Conservation (phyloP, 192 early-diverging fungal species). For the Linnemannia exigua region DNA sequence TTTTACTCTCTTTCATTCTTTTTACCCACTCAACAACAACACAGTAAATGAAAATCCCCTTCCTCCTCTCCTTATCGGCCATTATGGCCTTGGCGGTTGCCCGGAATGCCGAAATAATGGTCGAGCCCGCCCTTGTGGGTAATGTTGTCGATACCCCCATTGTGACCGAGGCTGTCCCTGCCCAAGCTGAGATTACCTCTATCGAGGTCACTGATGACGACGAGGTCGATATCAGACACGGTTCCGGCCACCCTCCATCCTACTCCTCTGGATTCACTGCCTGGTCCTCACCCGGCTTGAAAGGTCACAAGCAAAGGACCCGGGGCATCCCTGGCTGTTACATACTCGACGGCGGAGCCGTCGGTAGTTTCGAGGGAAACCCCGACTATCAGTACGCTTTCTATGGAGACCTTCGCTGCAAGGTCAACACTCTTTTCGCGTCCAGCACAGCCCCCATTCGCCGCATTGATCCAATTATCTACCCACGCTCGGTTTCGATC, state of each 20-base stretch:
- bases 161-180: neutral
- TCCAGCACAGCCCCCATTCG: slow-evolving; percentile 15
- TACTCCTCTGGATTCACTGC: slow-evolving; percentile 16
- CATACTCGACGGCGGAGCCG: slow-evolving; percentile 34
- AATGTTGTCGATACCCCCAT: neutral
- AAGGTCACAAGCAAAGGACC: slow-evolving; percentile 33
- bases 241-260: neutral
- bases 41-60: slow-evolving; percentile 18
- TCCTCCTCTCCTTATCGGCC: slow-evolving; percentile 19
- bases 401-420: slow-evolving; percentile 18
- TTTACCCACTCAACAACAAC: neutral
- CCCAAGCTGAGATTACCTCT: neutral
- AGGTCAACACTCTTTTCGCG: neutral
- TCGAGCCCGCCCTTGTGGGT: neutral
- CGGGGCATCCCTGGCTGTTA: slow-evolving; percentile 36
- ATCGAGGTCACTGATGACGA: neutral
- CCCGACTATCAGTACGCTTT: slow-evolving; percentile 17
- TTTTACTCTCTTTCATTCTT: neutral
- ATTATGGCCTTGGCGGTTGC: slow-evolving; percentile 21
- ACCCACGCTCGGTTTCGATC: slow-evolving; percentile 27
- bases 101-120: neutral
- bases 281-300: slow-evolving; percentile 38
- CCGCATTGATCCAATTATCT: slow-evolving; percentile 32
- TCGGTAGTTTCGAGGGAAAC: slow-evolving; percentile 36
- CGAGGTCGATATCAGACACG: neutral